Base-by-base conservation (phyloP, 768 basidiomycete genomes). In the Grammothele lineata region DNA sequence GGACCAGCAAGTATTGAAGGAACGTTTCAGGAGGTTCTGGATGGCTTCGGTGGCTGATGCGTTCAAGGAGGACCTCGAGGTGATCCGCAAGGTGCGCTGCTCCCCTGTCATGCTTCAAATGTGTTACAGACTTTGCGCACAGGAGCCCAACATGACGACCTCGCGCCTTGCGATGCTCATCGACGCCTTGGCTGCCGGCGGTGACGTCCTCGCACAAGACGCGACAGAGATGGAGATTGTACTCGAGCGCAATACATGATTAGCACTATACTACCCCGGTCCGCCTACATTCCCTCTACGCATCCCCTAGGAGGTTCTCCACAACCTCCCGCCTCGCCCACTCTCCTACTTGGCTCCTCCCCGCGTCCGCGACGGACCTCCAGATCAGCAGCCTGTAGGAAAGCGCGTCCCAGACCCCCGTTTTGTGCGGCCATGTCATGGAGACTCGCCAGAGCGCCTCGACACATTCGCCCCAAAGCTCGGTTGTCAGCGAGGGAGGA, bases 21-120 rank as follows among this genome's bases (percentile, higher is more conserved):
- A 78, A 26, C 77, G 72, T 36, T 92, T 92, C 62, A 70, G 83
- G 45, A 83, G 83, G 62, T 92, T 92, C 59, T 92, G 90, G 90
- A 90, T 92, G 88, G 68, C 79, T 2, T 80, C 84, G 0, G 75
- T 92, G 6, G 86, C 82, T 2, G 87, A 91, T 61, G 88, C 80
- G 10, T 93, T 92, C 66, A 78, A 77, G 52, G 83, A 86, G 37
- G 91, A 92, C 62, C 70, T 92, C n/a, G 87, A 90, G 57, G 75
- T 82, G 57, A 83, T 92, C 57, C 80, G 84, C 25, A 87, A 90
- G 75, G 90, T 87, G 43, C 32, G 75, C 64, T 30, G 42, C 10
- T 7, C 26, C 25, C 17, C 15, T n/a, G n/a, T 25, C 27, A 21
- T 18, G 21, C 4, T 10, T 33, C 4, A 15, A 11, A 11, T 49